Base-by-base conservation (phyloP, 1,139 yeast species). In the Yamadazyma kanchanaburiensis region DNA sequence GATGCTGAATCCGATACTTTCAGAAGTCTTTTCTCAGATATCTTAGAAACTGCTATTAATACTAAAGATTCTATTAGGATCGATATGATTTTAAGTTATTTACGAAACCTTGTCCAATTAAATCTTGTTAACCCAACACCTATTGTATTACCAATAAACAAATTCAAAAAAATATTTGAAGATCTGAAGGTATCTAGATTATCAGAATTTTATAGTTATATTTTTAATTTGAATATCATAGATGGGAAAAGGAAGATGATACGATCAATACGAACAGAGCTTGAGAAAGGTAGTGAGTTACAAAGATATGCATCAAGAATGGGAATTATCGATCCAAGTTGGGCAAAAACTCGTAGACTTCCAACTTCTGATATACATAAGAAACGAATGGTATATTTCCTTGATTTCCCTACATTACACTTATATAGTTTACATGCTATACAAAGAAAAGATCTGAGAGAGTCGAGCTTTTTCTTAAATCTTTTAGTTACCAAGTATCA, bases 401-500 rank as follows among this genome's bases (percentile, higher is more conserved):
- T 53, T 32, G 36, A 60, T 10, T 42, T 64, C 23, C 41, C 46
- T 1, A 65, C 58, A 34, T 43, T 67, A 9, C 45, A 45, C 15
- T 23, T 28, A 4, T 55, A 55, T 30, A 45, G 60, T 1, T 40
- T 43, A 12, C 33, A 49, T 21, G 51, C 58, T 7, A 50, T 62
- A 11, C 38, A 43, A n/a, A 35, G 37, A 2, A 49, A 51, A 10
- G 65, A 65, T 36, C 46, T 65, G 5, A 53, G 56, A 3, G 55
- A 52, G 24, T 49, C 70, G 4, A 58, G 58, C 25, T 26, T 64
- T 19, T 66, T 62, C 40, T 47, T 66, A 23, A 58, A 55, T 22
- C 48, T 65, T 10, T 36, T 66, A 33, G 64, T 66, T 7, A 37
- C 57, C 3, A 67, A 65, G 35, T 62, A 65, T 34, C 74, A 66